Evolutionary conservation across 2,329 filamentous ascomycete genomes (phyloP).

Genomic region (Thielaviopsis ethacetica): DNA sequence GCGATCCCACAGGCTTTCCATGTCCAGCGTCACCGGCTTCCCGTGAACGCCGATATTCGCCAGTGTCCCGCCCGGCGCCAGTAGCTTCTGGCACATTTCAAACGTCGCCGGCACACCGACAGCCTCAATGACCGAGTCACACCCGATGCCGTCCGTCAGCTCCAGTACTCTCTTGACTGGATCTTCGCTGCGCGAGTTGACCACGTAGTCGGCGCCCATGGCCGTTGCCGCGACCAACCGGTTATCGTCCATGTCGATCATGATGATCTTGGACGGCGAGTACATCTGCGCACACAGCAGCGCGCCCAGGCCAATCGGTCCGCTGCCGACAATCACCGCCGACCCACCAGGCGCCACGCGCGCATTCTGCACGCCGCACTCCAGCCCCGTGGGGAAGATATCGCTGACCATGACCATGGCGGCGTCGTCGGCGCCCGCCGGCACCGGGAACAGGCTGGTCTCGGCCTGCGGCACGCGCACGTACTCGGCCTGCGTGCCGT

Average conservation of each 20-base stretch:
- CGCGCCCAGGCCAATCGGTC: conserved; percentile 38
- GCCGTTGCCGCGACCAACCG: conserved; percentile 29
- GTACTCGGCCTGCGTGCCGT: conserved; percentile 41
- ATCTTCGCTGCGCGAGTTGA: conserved; percentile 23
- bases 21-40: conserved; percentile 31
- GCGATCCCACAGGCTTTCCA: conserved; percentile 36
- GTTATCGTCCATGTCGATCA: conserved; percentile 32
- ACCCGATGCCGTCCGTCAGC: conserved; percentile 34
- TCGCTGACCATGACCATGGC: conserved; percentile 35
- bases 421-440: conserved; percentile 24
- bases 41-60: conserved; percentile 44
- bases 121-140: conserved; percentile 41
- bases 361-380: conserved; percentile 35
- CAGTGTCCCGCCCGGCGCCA: conserved; percentile 35
- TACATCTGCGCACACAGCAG: conserved; percentile 39
- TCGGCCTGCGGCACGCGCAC: conserved; percentile 35
- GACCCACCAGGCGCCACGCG: conserved; percentile 33
- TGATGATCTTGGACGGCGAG: conserved; percentile 32
- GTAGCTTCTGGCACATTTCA: conserved; percentile 33
- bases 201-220: conserved; percentile 30
- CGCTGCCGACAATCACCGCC: conserved; percentile 38
- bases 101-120: conserved; percentile 38
- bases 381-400: conserved; percentile 38
- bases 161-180: conserved; percentile 23
- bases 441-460: conserved; percentile 29